Percentiles rank a stretch among this genome's conserved stretches.
These are phyloP conservation scores for Neoboletus brunneissimus DNA, from an alignment of 768 basidiomycete genomes.

Conservation along the genomic window DNA sequence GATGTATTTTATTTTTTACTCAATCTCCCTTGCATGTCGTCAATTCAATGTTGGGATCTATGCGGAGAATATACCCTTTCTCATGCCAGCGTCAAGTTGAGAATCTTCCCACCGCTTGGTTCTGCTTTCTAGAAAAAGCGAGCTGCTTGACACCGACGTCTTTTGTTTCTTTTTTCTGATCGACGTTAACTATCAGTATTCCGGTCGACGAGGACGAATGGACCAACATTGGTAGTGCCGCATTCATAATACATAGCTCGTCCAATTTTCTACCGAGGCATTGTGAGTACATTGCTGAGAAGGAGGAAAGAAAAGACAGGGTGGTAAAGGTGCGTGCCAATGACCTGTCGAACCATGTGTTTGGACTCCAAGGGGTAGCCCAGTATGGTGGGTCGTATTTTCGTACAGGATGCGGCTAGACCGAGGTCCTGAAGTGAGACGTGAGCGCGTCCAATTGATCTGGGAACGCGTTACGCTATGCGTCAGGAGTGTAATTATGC, in stretches of 20 bases:
- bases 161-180: neutral
- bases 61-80: neutral
- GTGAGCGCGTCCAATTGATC: neutral
- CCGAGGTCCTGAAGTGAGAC: neutral
- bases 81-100: constrained; percentile 8
- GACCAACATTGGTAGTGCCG: neutral
- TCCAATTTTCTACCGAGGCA: neutral
- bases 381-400: neutral
- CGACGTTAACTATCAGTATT: neutral
- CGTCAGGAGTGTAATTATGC: neutral
- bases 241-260: neutral
- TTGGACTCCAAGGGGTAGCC: neutral
- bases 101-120: constrained; percentile 11
- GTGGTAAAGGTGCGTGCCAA: neutral
- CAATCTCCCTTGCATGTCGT: neutral
- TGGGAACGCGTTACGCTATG: neutral
- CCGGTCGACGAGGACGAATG: neutral
- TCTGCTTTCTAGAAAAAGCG: neutral
- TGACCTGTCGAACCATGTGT: neutral
- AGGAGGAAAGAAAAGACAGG: neutral
- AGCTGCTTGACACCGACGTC: neutral
- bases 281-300: neutral
- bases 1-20: constrained; percentile 2
- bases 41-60: neutral
- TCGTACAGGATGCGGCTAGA: neutral